A percentile compares a stretch with the other conserved stretches of the same genome.
phyloP scores from a whole-genome alignment of 2,329 filamentous ascomycete genomes.

The Nothophoma quercina region DNA sequence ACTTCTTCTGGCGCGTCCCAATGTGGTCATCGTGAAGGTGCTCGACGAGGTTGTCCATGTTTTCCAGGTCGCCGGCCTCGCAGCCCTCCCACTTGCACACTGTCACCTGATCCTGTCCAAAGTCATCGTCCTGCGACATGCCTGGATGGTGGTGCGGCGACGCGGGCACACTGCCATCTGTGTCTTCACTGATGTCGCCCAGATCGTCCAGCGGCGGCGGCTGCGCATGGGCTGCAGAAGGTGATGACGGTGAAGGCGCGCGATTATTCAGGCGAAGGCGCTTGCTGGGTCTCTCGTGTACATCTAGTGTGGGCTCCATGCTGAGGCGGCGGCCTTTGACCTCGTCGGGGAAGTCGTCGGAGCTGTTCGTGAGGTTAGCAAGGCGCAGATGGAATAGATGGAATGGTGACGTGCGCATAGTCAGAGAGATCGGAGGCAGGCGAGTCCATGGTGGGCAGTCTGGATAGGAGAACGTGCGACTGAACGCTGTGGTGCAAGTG shows the following conservation, averaged over 20 bases:
- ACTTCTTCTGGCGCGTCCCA: constrained; percentile 91
- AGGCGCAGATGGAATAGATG: too few species aligned
- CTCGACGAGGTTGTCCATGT: constrained; percentile 61
- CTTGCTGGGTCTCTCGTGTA: constrained; percentile 51
- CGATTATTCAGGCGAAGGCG: constrained; percentile 47
- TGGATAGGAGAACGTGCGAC: too few species aligned
- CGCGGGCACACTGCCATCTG: constrained; percentile 76
- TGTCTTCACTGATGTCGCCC: constrained; percentile 86
- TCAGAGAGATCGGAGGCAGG: constrained; percentile 71
- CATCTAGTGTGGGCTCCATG: constrained; percentile 52
- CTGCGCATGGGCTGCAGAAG: constrained; percentile 21
- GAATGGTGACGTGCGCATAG: constrained; percentile 55
- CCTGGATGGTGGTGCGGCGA: constrained; percentile 54
- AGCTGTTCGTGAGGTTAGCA: constrained; percentile 33
- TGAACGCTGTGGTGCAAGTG: too few species aligned
- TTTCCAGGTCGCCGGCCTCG: constrained; percentile 56
- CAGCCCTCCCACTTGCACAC: constrained; percentile 62
- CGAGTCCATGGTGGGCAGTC: constrained; percentile 55
- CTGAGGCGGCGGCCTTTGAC: constrained; percentile 58
- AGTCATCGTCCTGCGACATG: constrained; percentile 53
- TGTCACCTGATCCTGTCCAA: constrained; percentile 55
- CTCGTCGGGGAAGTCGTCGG: constrained; percentile 68
- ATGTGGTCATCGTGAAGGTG: constrained; percentile 87
- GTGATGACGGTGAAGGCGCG: constrained; percentile 48
- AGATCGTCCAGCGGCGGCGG: constrained; percentile 42